Evolutionary conservation across 2,329 filamentous ascomycete species (phyloP).

Genomic region (Diatrype stigma): DNA sequence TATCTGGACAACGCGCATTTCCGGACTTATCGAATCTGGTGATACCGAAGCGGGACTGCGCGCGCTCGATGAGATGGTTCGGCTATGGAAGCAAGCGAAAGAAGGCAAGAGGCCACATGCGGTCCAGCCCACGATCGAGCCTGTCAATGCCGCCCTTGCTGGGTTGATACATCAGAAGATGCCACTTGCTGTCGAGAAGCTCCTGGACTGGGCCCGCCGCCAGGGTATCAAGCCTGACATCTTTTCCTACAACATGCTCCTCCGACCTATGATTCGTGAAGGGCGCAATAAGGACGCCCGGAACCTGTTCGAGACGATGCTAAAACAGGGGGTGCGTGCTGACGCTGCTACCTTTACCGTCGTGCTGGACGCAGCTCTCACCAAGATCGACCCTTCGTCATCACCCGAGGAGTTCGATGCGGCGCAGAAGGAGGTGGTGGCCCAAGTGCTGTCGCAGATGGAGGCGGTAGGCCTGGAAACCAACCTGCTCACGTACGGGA

Average conservation of each 20-base stretch:
- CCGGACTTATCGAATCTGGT: conserved; percentile 57
- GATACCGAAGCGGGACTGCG: conserved; percentile 52
- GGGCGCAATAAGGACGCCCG: conserved; percentile 45
- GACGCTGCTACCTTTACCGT: conserved; percentile 71
- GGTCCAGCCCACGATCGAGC: conserved; percentile 57
- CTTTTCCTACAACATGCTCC: conserved; percentile 64
- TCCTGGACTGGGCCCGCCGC: conserved; percentile 56
- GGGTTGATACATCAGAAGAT: conserved; percentile 52
- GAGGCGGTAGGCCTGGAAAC: conserved; percentile 51
- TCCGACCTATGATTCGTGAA: conserved; percentile 53
- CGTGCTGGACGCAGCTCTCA: conserved; percentile 58
- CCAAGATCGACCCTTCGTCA: conserved; percentile 30
- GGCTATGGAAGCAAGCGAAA: conserved; percentile 48
- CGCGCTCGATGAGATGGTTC: conserved; percentile 63
- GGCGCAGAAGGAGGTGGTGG: conserved; percentile 50
- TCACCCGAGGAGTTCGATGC: conserved; percentile 19
- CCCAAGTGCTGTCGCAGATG: conserved; percentile 55
- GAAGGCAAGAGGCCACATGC: conserved; percentile 31
- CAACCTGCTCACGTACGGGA: conserved; percentile 62
- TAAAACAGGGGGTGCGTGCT: conserved; percentile 46
- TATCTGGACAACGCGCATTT: conserved; percentile 69
- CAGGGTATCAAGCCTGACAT: conserved; percentile 54
- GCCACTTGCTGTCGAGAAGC: conserved; percentile 43
- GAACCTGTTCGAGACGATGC: conserved; percentile 57
- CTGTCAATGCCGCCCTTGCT: conserved; percentile 67